Conservation (phyloP, 495 filamentous ascomycete species). For the Tuber umbilicatum region DNA sequence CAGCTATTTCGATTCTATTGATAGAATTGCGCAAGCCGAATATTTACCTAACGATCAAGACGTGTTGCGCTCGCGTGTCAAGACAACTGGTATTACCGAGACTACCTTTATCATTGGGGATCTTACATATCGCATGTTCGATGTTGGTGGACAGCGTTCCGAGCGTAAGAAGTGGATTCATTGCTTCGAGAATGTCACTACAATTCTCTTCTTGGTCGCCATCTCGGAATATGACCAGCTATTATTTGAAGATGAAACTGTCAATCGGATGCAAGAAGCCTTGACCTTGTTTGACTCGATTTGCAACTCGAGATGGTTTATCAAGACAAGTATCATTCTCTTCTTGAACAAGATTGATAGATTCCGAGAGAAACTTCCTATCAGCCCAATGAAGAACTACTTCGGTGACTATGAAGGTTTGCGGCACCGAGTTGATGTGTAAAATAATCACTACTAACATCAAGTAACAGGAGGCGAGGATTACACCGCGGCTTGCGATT, state of each 20-base stretch:
- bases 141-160: slow-evolving; percentile 96
- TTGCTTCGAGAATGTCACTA: slow-evolving; percentile 99
- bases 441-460: slow-evolving; percentile 41
- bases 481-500: slow-evolving; percentile 88
- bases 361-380: slow-evolving; percentile 98
- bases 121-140: slow-evolving; percentile 98
- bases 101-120: slow-evolving; percentile 98
- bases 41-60: slow-evolving; percentile 98
- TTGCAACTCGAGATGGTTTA: slow-evolving; percentile 98
- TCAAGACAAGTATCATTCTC: slow-evolving; percentile 97
- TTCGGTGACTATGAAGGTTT: slow-evolving; percentile 92
- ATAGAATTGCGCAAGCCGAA: slow-evolving; percentile 81
- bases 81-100: slow-evolving; percentile 98
- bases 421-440: slow-evolving; percentile 26
- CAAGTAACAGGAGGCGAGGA: slow-evolving; percentile 63
- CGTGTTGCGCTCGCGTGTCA: slow-evolving; percentile 93
- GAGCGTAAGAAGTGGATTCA: slow-evolving; percentile 99
- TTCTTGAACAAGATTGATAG: slow-evolving; percentile 99
- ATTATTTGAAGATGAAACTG: slow-evolving; percentile 87
- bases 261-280: slow-evolving; percentile 99
- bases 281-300: slow-evolving; percentile 98
- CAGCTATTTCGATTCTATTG: slow-evolving; percentile 96
- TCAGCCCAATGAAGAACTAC: slow-evolving; percentile 99
- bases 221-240: slow-evolving; percentile 99
- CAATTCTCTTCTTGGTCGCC: slow-evolving; percentile 95